These are phyloP conservation scores for Heimioporus sp. DNA, from an alignment of 768 basidiomycete species.

Conservation along the genomic window DNA sequence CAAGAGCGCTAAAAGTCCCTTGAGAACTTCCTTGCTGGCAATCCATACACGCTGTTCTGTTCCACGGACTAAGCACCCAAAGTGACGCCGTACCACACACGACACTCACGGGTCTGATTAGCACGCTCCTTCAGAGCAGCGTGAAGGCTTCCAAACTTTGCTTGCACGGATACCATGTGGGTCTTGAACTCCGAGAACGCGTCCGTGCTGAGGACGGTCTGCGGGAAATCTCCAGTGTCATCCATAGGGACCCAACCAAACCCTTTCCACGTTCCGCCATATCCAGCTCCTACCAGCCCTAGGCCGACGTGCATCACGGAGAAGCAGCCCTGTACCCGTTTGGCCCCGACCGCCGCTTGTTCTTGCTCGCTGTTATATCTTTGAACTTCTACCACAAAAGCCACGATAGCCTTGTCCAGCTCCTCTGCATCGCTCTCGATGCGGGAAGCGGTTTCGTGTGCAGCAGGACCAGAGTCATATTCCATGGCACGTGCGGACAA, in stretches of 20 bases:
- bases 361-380: slow-evolving; percentile 41
- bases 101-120: slow-evolving; percentile 25
- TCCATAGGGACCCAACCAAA: slow-evolving; percentile 74
- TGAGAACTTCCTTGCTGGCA: slow-evolving; percentile 50
- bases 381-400: slow-evolving; percentile 72
- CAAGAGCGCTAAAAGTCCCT: slow-evolving; percentile 58
- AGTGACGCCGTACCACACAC: neutral
- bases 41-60: slow-evolving; percentile 30
- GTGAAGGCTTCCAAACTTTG: slow-evolving; percentile 39
- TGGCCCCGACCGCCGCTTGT: slow-evolving; percentile 30
- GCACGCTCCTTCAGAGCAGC: slow-evolving; percentile 19
- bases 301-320: slow-evolving; percentile 63
- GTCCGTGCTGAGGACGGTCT: slow-evolving; percentile 47
- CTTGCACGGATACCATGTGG: slow-evolving; percentile 48
- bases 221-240: slow-evolving; percentile 45
- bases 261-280: slow-evolving; percentile 77
- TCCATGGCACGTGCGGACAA: slow-evolving; percentile 89
- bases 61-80: slow-evolving; percentile 3
- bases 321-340: slow-evolving; percentile 62
- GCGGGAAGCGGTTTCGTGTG: slow-evolving; percentile 61
- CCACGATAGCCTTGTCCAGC: slow-evolving; percentile 65
- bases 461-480: slow-evolving; percentile 67
- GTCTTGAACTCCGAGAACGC: slow-evolving; percentile 53
- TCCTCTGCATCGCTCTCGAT: slow-evolving; percentile 77
- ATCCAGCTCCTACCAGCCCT: slow-evolving; percentile 79